These are phyloP conservation scores for Scutellaria baicalensis DNA, from an alignment of 257 asterid species.

Conservation along the genomic window DNA sequence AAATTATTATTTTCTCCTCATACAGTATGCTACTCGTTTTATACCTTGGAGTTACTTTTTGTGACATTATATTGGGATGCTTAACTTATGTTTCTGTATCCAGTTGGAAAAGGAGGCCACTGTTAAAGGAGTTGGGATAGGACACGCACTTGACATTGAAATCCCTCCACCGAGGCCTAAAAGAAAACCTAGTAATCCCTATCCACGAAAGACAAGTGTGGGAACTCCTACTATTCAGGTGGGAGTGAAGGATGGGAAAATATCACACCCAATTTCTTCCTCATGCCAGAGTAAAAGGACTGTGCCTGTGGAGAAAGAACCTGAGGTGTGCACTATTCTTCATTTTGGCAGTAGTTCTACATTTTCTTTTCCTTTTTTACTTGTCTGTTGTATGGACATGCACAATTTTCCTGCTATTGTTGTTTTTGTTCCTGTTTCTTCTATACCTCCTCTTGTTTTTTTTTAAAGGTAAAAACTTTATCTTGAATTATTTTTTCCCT, in stretches of 20 bases:
- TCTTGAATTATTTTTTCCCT: neutral
- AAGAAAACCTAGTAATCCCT: constrained; percentile 89
- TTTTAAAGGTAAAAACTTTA: neutral
- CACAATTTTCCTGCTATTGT: neutral
- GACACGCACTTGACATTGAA: constrained; percentile 77
- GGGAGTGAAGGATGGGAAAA: constrained; percentile 57
- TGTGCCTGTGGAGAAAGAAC: constrained; percentile 51
- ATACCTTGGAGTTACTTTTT: constrained; percentile 1
- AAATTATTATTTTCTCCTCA: constrained; percentile 9
- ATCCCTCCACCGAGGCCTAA: constrained; percentile 99
- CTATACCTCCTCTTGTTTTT: neutral
- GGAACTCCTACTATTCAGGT: constrained; percentile 39
- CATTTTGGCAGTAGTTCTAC: neutral
- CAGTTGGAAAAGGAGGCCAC: constrained; percentile 95
- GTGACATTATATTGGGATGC: neutral
- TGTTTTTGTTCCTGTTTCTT: neutral
- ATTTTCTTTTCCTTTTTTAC: neutral
- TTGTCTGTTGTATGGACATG: neutral
- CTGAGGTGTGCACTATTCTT: constrained; percentile 47
- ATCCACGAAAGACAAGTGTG: constrained; percentile 68
- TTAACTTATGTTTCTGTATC: constrained; percentile 15
- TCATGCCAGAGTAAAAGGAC: constrained; percentile 31
- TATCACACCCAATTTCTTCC: constrained; percentile 31
- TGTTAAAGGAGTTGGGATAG: constrained; percentile 68
- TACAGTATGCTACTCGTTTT: constrained; percentile 8